Percentiles rank a stretch among this genome's conserved stretches.
Conservation (phyloP, 306 rosid genomes). For the Heteromeles arbutifolia region DNA sequence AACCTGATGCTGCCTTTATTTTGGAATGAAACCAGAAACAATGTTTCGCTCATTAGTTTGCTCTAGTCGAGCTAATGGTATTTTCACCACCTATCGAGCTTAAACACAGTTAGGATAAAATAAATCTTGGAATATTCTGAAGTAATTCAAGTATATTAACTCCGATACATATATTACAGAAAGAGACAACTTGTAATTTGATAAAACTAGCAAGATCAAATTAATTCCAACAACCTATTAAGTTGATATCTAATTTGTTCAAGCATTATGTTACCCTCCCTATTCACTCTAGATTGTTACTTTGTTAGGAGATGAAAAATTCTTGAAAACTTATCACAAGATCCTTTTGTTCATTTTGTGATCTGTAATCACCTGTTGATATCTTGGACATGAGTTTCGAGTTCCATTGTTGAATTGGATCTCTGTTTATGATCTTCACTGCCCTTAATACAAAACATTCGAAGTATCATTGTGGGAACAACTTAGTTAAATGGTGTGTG, state of each 20-base stretch:
- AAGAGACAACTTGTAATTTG: neutral
- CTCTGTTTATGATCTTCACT: neutral
- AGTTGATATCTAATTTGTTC: neutral
- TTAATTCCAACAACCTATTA: neutral
- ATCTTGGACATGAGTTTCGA: neutral
- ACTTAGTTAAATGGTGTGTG: neutral
- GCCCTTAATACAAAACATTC: neutral
- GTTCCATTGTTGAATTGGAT: neutral
- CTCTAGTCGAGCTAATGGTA: neutral
- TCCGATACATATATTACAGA: neutral
- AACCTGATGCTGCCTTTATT: neutral
- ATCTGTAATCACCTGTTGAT: neutral
- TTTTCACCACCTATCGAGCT: neutral
- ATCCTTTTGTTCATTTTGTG: neutral
- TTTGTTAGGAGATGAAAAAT: neutral
- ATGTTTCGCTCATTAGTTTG: neutral
- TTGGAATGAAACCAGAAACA: neutral
- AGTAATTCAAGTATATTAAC: neutral
- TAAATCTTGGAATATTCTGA: too few relatives aligned
- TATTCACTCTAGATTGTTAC: neutral
- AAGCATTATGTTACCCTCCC: neutral
- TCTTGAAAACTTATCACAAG: neutral
- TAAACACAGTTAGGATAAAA: neutral
- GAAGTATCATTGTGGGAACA: neutral
- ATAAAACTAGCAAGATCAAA: neutral